Evolutionary conservation across 495 filamentous ascomycete genomes (phyloP).

Genomic region (Cairneyella variabilis): DNA sequence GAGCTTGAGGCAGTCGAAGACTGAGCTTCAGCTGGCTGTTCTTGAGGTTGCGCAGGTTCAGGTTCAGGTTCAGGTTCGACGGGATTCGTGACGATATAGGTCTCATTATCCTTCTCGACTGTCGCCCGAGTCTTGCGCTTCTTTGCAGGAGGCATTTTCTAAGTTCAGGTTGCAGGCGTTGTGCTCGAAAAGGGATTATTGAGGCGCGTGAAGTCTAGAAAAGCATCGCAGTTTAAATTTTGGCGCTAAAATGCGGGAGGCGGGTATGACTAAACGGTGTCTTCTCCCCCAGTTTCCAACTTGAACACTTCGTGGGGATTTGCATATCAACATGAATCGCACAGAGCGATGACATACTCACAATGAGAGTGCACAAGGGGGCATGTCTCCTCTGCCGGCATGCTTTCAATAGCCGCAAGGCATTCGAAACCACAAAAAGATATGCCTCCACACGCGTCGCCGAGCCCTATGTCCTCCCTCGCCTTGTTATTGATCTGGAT

Average conservation of each 20-base stretch:
- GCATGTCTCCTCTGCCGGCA: constrained; percentile 14
- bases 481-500: constrained; percentile 24
- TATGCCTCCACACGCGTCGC: background rate
- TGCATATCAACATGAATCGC: background rate
- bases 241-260: too few relatives aligned
- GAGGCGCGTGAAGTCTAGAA: too few relatives aligned
- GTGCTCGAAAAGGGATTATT: too few relatives aligned
- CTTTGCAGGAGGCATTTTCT: constrained; percentile 41
- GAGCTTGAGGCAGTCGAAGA: constrained; percentile 13
- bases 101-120: constrained; percentile 21
- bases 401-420: background rate
- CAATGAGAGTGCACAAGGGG: constrained; percentile 8
- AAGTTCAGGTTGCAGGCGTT: too few relatives aligned
- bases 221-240: too few relatives aligned
- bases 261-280: too few relatives aligned
- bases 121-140: constrained; percentile 41
- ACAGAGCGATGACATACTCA: background rate
- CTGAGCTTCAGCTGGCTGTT: constrained; percentile 8
- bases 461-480: constrained; percentile 20
- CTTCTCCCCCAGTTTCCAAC: too few relatives aligned
- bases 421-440: background rate
- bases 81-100: constrained; percentile 1
- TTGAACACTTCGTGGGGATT: too few relatives aligned
- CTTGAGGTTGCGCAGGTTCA: constrained; percentile 14
- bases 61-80: constrained; percentile 5